Conservation (phyloP, 2,329 filamentous ascomycete genomes). For the Ceratocystis cubensis region DNA sequence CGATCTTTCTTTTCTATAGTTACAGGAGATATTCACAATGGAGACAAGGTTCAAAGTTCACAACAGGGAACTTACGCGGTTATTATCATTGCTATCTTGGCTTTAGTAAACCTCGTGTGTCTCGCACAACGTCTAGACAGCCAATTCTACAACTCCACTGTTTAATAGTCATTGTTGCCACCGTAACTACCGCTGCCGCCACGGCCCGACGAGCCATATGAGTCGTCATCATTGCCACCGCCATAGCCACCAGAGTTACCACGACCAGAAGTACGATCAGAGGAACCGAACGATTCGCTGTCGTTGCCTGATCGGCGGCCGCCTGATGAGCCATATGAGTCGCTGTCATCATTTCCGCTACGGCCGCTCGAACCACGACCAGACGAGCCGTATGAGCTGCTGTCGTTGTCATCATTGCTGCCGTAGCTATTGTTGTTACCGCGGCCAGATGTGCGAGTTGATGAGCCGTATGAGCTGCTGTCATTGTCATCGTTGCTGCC, state of each 20-base stretch:
- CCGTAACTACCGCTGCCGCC: constrained; percentile 16
- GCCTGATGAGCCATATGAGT: constrained; percentile 20
- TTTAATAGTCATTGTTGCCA: constrained; percentile 24
- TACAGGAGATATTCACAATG: not conserved
- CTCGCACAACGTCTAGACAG: not conserved
- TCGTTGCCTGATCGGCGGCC: constrained; percentile 6
- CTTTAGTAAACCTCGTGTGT: not conserved
- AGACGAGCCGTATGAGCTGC: constrained; percentile 23
- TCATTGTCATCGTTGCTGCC: constrained; percentile 11
- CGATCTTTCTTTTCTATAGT: not conserved
- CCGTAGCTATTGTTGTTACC: not conserved
- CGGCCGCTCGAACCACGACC: constrained; percentile 21
- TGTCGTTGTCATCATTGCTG: constrained; percentile 15
- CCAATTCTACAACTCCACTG: not conserved
- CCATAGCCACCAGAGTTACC: not conserved
- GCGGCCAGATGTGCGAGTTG: constrained; percentile 22
- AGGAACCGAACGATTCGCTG: constrained; percentile 24
- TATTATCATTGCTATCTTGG: not conserved
- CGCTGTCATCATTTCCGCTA: constrained; percentile 21
- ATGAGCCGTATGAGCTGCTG: constrained; percentile 23
- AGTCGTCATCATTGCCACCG: constrained; percentile 17
- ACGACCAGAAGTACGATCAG: constrained; percentile 16
- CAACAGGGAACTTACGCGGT: not conserved
- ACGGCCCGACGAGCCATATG: constrained; percentile 24
- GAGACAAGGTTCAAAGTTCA: not conserved